These are phyloP conservation scores for Psidium guajava DNA, from an alignment of 345 rosid genomes.

Conservation along the genomic window DNA sequence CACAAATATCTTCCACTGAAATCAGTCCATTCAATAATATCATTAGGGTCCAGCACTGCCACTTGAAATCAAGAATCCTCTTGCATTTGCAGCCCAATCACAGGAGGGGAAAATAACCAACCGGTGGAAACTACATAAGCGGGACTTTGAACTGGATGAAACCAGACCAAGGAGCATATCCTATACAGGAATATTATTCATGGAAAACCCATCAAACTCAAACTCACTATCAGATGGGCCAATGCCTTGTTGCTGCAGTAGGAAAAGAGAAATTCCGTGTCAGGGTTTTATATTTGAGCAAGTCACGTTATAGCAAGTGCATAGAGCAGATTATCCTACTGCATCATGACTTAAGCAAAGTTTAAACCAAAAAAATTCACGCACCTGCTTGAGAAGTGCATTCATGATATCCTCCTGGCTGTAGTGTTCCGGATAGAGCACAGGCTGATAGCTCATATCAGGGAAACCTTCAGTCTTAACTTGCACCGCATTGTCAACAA, in stretches of 20 bases:
- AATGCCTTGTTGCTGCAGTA: slow-evolving; percentile 53
- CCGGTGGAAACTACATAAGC: slow-evolving; percentile 22
- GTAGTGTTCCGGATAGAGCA: slow-evolving; percentile 44
- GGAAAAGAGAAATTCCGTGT: neutral
- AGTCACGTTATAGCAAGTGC: neutral
- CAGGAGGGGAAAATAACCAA: neutral
- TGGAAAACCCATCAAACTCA: slow-evolving; percentile 65
- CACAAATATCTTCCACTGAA: neutral
- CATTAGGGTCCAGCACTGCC: neutral
- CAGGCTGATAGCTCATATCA: slow-evolving; percentile 24
- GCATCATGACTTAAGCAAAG: neutral
- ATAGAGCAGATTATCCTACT: neutral
- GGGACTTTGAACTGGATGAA: neutral
- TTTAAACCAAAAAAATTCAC: neutral
- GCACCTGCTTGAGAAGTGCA: slow-evolving; percentile 73
- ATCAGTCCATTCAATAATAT: neutral
- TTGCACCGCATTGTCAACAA: slow-evolving; percentile 33
- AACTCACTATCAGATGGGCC: slow-evolving; percentile 53
- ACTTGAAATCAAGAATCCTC: neutral
- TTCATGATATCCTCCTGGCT: slow-evolving; percentile 89
- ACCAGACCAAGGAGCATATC: neutral
- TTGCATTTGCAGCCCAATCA: neutral
- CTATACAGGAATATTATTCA: slow-evolving; percentile 69
- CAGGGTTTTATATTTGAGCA: neutral
- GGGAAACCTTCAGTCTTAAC: slow-evolving; percentile 56